Percentiles rank a stretch among this genome's conserved stretches.
These are phyloP conservation scores for Diplosphaera chodatii DNA, from an alignment of 139 green algal species.

Conservation along the genomic window DNA sequence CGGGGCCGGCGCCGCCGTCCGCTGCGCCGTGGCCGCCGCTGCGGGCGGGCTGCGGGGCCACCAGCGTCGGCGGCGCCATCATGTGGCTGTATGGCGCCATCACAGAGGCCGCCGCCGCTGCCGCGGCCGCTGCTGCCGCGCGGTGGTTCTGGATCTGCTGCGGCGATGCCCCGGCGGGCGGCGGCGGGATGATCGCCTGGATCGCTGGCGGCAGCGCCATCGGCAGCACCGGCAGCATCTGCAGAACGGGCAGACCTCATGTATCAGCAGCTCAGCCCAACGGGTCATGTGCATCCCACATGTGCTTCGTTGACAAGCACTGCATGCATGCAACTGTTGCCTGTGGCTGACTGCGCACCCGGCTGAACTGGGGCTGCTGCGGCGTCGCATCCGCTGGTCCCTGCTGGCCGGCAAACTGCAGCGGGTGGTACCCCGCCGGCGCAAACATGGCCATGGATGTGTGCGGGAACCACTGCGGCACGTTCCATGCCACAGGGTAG, in stretches of 20 bases:
- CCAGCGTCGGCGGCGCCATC: constrained; percentile 19
- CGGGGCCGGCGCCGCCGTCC: constrained; percentile 6
- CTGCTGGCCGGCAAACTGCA: constrained; percentile 63
- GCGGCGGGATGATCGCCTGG: neutral
- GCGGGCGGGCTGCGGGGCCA: constrained; percentile 5
- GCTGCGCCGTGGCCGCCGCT: neutral
- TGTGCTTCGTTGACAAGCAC: too few species aligned
- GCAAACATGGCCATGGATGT: constrained; percentile 50
- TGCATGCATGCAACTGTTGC: too few species aligned
- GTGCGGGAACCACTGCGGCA: constrained; percentile 43
- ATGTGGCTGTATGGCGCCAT: constrained; percentile 18
- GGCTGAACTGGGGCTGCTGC: neutral
- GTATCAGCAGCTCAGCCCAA: too few species aligned
- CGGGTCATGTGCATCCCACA: too few species aligned
- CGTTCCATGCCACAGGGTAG: constrained; percentile 14
- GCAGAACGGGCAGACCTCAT: neutral
- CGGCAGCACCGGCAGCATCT: constrained; percentile 21
- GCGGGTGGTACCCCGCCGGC: constrained; percentile 21
- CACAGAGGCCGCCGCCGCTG: constrained; percentile 23
- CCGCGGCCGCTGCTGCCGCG: constrained; percentile 25
- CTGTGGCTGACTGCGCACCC: too few species aligned
- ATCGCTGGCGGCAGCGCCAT: constrained; percentile 24
- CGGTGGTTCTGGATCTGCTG: constrained; percentile 23
- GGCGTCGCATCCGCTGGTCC: constrained; percentile 6
- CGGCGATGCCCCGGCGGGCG: neutral